Conservation (phyloP, 2,329 filamentous ascomycete genomes). For the Fusarium sacchari region DNA sequence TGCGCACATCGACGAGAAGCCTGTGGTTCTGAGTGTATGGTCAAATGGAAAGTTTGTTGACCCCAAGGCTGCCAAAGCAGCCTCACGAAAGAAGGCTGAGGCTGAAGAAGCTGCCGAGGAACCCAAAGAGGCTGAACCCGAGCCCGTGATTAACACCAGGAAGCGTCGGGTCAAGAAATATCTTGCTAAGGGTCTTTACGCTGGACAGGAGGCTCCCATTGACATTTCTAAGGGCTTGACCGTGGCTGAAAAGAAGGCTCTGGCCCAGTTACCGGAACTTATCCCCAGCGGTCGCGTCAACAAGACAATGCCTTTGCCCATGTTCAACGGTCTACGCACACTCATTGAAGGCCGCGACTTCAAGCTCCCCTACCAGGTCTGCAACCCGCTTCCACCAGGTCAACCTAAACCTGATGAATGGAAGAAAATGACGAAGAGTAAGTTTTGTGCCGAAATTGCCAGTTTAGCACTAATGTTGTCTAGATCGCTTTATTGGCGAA, state of each 20-base stretch:
- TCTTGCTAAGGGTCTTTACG: slow-evolving; percentile 84
- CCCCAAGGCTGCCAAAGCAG: slow-evolving; percentile 54
- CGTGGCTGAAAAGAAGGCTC: slow-evolving; percentile 60
- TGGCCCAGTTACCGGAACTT: slow-evolving; percentile 60
- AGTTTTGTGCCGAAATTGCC: slow-evolving; percentile 48
- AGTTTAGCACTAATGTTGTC: slow-evolving; percentile 40
- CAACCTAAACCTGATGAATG: slow-evolving; percentile 94
- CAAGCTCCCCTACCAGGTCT: slow-evolving; percentile 89
- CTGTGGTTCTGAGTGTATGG: slow-evolving; percentile 69
- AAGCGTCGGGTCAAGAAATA: slow-evolving; percentile 75
- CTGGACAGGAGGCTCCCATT: slow-evolving; percentile 74
- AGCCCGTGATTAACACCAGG: slow-evolving; percentile 51
- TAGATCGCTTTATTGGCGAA: slow-evolving; percentile 91
- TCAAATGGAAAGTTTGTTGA: slow-evolving; percentile 71
- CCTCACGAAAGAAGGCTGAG: slow-evolving; percentile 50
- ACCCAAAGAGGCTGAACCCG: slow-evolving; percentile 46
- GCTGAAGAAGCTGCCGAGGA: slow-evolving; percentile 40
- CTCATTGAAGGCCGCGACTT: slow-evolving; percentile 82
- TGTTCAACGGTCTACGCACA: slow-evolving; percentile 78
- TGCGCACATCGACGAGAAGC: slow-evolving; percentile 65
- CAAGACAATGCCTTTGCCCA: slow-evolving; percentile 75
- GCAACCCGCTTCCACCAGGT: slow-evolving; percentile 84
- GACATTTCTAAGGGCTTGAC: slow-evolving; percentile 62
- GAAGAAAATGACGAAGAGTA: slow-evolving; percentile 91
- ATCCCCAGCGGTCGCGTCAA: slow-evolving; percentile 60